A percentile compares a stretch with the other conserved stretches of the same genome.
These are phyloP conservation scores for Cephalotrichum gorgonifer DNA, from an alignment of 2,329 filamentous ascomycete genomes.

Conservation along the genomic window DNA sequence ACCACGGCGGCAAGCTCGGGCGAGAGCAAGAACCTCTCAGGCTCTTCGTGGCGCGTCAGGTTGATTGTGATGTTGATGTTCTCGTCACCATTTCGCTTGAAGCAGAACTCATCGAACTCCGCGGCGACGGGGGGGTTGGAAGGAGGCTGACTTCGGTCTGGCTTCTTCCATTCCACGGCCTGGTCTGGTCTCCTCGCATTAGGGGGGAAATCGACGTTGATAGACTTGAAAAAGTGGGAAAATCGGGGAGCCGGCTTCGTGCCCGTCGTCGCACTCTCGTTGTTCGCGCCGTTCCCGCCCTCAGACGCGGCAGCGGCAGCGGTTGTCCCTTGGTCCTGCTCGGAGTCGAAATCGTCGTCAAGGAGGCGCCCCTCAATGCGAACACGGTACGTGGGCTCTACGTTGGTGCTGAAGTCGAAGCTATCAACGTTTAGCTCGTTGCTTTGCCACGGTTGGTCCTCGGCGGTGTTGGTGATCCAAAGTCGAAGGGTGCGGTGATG, in stretches of 20 bases:
- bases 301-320: constrained; percentile 15
- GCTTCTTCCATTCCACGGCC: constrained; percentile 79
- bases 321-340: constrained; percentile 38
- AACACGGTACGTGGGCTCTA: constrained; percentile 74
- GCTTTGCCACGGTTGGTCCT: constrained; percentile 86
- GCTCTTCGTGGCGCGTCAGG: constrained; percentile 71
- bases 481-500: constrained; percentile 59
- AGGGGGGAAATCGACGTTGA: constrained; percentile 64
- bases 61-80: constrained; percentile 88
- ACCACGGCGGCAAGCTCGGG: constrained; percentile 72
- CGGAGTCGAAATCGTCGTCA: constrained; percentile 41
- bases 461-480: constrained; percentile 90
- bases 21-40: constrained; percentile 74
- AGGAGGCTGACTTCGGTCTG: constrained; percentile 42
- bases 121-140: constrained; percentile 44
- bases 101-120: constrained; percentile 85
- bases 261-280: constrained; percentile 17
- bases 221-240: constrained; percentile 73
- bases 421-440: constrained; percentile 57
- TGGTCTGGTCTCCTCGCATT: constrained; percentile 42
- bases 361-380: constrained; percentile 85
- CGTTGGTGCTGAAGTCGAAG: constrained; percentile 71
- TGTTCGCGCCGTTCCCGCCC: constrained; percentile 17
- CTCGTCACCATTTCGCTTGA: constrained; percentile 85
- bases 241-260: constrained; percentile 42